Conservation (phyloP, 176 grass and related monocot genomes). For the Juncus effusus region DNA sequence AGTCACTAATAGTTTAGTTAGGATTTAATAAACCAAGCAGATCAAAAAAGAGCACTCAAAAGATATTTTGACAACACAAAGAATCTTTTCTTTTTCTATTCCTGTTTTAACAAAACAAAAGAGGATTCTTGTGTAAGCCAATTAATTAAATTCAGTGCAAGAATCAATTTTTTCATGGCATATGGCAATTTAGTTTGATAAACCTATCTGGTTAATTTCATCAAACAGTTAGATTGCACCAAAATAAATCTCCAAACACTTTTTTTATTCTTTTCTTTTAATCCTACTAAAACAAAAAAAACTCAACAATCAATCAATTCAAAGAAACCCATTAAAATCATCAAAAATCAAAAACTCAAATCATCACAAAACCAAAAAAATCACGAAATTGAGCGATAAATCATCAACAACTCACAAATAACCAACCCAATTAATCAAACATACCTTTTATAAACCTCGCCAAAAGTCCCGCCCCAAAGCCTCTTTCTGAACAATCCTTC, state of each 20-base stretch:
- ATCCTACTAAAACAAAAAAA: no score
- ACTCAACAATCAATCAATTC: no score
- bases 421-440: background rate
- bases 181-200: no score
- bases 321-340: background rate
- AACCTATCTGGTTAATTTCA: no score
- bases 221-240: no score
- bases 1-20: background rate
- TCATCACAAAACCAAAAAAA: background rate
- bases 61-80: background rate
- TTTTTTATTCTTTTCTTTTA: no score
- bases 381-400: background rate
- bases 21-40: conserved; percentile 4
- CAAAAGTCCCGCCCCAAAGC: conserved; percentile 91
- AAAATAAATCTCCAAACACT: no score
- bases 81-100: no score
- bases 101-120: no score
- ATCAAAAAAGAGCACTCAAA: background rate
- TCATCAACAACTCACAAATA: background rate
- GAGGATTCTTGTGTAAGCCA: no score
- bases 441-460: conserved; percentile 94
- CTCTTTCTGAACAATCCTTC: conserved; percentile 93
- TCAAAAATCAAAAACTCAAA: background rate
- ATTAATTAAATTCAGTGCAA: no score
- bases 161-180: no score